A percentile compares a stretch with the other conserved stretches of the same genome.
Conservation (phyloP, 257 asterid species). For the Parsonsia alboflavescens region DNA sequence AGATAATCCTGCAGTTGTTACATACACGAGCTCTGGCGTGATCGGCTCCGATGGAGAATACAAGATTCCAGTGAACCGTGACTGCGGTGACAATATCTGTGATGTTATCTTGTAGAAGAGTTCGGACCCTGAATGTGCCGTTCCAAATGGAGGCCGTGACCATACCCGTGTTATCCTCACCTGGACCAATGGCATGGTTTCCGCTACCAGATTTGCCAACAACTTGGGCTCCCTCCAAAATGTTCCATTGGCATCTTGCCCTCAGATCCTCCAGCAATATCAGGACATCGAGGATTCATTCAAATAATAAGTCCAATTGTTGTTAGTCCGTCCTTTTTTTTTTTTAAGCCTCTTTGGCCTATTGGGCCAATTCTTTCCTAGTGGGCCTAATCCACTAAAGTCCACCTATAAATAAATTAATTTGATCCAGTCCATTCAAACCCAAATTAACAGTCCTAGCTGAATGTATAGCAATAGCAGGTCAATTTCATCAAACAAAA, state of each 20-base stretch:
- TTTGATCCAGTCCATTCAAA: no score
- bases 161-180: slow-evolving; percentile 67
- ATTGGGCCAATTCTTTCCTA: no score
- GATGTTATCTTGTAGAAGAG: slow-evolving; percentile 49
- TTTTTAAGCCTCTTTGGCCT: no score
- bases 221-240: slow-evolving; percentile 51
- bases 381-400: no score
- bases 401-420: no score
- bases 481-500: no score
- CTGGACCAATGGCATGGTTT: slow-evolving; percentile 63
- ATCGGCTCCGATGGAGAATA: slow-evolving; percentile 47
- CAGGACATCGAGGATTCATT: slow-evolving; percentile 38
- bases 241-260: slow-evolving; percentile 49
- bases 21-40: slow-evolving; percentile 32
- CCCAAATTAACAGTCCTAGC: no score
- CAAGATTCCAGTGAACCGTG: slow-evolving; percentile 42
- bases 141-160: slow-evolving; percentile 52
- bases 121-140: slow-evolving; percentile 44
- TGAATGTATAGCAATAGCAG: no score
- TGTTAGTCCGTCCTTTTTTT: background rate
- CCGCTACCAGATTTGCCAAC: slow-evolving; percentile 50
- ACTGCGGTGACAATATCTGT: slow-evolving; percentile 58
- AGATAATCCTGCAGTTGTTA: slow-evolving; percentile 9
- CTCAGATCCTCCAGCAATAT: slow-evolving; percentile 60
- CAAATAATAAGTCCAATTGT: background rate